Evolutionary conservation across 345 rosid species (phyloP).

Genomic region (Stellera chamaejasme): DNA sequence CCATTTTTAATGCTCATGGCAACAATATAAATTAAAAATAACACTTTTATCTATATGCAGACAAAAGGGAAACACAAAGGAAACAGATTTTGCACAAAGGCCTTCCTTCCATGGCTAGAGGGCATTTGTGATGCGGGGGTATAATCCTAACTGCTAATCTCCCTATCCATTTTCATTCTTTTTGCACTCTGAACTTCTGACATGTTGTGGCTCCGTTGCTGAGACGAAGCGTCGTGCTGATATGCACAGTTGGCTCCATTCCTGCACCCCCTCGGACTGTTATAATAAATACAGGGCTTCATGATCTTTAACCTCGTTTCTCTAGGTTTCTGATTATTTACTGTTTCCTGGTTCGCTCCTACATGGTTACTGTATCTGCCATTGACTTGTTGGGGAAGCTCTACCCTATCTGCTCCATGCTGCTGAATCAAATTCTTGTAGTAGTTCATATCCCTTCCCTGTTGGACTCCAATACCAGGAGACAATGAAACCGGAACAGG

Average conservation of each 20-base stretch:
- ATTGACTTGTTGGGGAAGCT: slow-evolving; percentile 38
- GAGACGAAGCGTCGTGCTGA: slow-evolving; percentile 68
- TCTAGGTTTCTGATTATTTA: slow-evolving; percentile 45
- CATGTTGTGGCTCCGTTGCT: slow-evolving; percentile 39
- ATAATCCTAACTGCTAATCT: slow-evolving; percentile 50
- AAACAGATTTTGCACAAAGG: slow-evolving; percentile 8
- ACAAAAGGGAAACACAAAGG: slow-evolving; percentile 14
- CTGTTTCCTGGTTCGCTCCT: slow-evolving; percentile 42
- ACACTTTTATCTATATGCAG: slow-evolving; percentile 13
- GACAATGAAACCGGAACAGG: slow-evolving; percentile 27
- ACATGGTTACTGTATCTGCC: slow-evolving; percentile 33
- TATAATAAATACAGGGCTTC: slow-evolving; percentile 91
- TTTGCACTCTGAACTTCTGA: slow-evolving; percentile 52
- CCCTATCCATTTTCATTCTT: slow-evolving; percentile 91
- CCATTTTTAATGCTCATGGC: not conserved
- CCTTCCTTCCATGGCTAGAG: slow-evolving; percentile 15
- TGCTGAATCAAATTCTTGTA: slow-evolving; percentile 95
- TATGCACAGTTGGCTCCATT: slow-evolving; percentile 75
- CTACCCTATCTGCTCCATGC: slow-evolving; percentile 92
- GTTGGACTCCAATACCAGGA: slow-evolving; percentile 34
- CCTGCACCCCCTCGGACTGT: slow-evolving; percentile 85
- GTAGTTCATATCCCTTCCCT: slow-evolving; percentile 62
- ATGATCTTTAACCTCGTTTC: slow-evolving; percentile 62
- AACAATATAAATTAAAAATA: not conserved
- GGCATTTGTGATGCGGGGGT: slow-evolving; percentile 2